Conservation (phyloP, 345 rosid genomes). For the Combretum micranthum region DNA sequence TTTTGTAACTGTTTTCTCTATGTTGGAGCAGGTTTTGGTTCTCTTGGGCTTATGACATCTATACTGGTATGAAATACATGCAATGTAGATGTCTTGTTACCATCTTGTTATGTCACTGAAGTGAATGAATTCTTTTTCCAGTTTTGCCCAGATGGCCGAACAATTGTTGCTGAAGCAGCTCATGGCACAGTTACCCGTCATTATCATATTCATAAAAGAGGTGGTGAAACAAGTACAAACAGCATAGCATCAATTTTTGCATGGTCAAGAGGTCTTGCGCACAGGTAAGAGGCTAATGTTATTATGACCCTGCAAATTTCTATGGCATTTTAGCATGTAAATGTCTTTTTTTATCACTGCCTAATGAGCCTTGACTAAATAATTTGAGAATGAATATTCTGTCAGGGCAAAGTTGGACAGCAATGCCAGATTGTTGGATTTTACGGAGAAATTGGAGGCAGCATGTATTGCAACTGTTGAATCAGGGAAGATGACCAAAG, state of each 20-base stretch:
- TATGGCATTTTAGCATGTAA: neutral
- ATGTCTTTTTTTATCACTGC: neutral
- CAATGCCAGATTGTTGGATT: constrained; percentile 52
- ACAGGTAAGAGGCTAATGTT: constrained; percentile 33
- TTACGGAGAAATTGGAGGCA: constrained; percentile 66
- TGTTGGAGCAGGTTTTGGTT: constrained; percentile 67
- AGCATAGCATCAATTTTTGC: constrained; percentile 88
- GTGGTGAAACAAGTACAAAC: constrained; percentile 86
- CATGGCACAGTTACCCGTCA: constrained; percentile 89
- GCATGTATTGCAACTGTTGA: constrained; percentile 32
- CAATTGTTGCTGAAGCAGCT: constrained; percentile 43
- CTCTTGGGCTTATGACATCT: constrained; percentile 98
- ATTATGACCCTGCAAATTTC: neutral
- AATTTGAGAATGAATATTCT: constrained; percentile 4
- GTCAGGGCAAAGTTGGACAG: constrained; percentile 75
- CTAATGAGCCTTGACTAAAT: neutral
- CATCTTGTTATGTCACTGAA: no score
- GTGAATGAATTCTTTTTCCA: no score
- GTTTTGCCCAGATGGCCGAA: no score
- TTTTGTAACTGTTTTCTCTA: no score
- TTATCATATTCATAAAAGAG: constrained; percentile 78
- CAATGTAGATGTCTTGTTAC: no score
- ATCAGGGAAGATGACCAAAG: no score
- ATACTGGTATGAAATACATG: constrained; percentile 63
- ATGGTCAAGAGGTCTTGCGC: constrained; percentile 82